Evolutionary conservation across 1,139 yeast genomes (phyloP).

Genomic region (Geotrichum fermentans): DNA sequence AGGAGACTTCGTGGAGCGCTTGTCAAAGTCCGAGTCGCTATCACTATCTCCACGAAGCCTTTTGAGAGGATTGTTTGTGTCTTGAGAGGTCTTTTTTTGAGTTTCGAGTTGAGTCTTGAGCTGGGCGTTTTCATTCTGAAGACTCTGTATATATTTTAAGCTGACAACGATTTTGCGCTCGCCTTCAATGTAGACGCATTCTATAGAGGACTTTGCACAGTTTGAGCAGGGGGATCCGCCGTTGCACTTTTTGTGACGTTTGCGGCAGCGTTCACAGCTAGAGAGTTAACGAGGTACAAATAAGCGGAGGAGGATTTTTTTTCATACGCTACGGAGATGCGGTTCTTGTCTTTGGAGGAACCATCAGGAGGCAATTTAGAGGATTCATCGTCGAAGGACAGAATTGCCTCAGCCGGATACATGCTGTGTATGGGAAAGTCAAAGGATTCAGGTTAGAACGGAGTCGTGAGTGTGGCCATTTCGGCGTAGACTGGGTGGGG

Average conservation of each 20-base stretch:
- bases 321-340: constrained; percentile 9
- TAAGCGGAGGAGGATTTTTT: neutral
- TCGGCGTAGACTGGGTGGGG: no score
- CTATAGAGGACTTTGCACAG: constrained; percentile 53
- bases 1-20: neutral
- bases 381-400: no score
- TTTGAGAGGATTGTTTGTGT: neutral
- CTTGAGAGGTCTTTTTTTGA: neutral
- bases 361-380: neutral
- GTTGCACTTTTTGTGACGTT: constrained; percentile 74
- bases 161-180: constrained; percentile 75
- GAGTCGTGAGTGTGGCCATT: no score
- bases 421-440: no score
- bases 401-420: no score
- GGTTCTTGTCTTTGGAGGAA: neutral
- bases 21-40: neutral
- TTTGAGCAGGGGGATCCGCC: constrained; percentile 74
- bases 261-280: constrained; percentile 62
- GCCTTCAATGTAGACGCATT: constrained; percentile 73
- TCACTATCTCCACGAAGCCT: neutral
- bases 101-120: constrained; percentile 41
- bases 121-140: constrained; percentile 63
- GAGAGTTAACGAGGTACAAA: neutral
- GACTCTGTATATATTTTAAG: constrained; percentile 60
- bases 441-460: no score